phyloP scores from a whole-genome alignment of 495 filamentous ascomycete genomes.

The Tuber aestivum region DNA sequence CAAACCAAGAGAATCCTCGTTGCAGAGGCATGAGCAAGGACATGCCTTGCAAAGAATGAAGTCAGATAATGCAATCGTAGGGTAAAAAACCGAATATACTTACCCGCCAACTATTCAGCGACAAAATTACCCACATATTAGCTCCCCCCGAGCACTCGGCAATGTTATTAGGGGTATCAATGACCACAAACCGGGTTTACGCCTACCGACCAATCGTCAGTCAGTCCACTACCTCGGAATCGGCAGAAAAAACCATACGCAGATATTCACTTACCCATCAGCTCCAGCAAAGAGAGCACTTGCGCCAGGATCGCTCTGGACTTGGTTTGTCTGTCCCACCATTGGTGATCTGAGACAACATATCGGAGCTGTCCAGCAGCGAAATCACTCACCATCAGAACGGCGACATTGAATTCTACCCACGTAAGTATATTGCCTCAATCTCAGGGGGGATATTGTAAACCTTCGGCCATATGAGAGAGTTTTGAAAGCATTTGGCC shows the following conservation, averaged over 20 bases:
- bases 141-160: neutral
- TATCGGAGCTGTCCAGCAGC: neutral
- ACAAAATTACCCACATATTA: slow-evolving; percentile 9
- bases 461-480: slow-evolving; percentile 68
- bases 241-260: neutral
- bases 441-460: slow-evolving; percentile 22
- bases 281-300: slow-evolving; percentile 72
- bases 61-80: slow-evolving; percentile 1
- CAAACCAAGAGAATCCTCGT: slow-evolving; percentile 60
- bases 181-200: slow-evolving; percentile 33
- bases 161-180: neutral
- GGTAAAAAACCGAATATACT: neutral
- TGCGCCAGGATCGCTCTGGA: slow-evolving; percentile 74
- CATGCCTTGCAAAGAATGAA: slow-evolving; percentile 47
- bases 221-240: neutral
- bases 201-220: slow-evolving; percentile 15
- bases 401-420: slow-evolving; percentile 69
- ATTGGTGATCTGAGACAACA: slow-evolving; percentile 1
- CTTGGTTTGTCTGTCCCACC: slow-evolving; percentile 64
- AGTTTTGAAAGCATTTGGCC: slow-evolving; percentile 64
- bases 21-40: slow-evolving; percentile 72
- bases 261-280: slow-evolving; percentile 51
- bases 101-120: slow-evolving; percentile 62
- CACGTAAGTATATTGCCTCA: slow-evolving; percentile 10
- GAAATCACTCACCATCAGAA: slow-evolving; percentile 56